phyloP scores from a whole-genome alignment of 345 rosid genomes.

The Triadica sebifera region DNA sequence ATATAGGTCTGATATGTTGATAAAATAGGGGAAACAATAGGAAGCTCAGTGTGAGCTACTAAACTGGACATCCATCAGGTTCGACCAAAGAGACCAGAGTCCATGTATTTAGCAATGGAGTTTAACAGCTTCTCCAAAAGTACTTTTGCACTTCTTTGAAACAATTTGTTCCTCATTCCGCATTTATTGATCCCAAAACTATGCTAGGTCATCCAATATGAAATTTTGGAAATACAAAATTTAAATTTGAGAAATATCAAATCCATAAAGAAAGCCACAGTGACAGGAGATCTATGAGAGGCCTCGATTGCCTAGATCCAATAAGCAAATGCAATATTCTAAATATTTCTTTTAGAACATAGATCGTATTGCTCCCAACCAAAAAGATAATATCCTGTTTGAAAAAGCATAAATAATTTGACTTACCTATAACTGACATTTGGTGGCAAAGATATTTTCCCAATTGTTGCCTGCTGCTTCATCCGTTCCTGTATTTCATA shows the following conservation, averaged over 20 bases:
- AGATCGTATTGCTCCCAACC: neutral
- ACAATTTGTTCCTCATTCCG: neutral
- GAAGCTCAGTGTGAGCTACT: neutral
- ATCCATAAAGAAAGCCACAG: neutral
- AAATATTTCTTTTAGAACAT: neutral
- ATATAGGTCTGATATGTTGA: neutral
- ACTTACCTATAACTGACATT: conserved; percentile 72
- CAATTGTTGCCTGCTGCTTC: conserved; percentile 62
- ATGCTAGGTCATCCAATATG: neutral
- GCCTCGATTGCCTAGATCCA: neutral
- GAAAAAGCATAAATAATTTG: neutral
- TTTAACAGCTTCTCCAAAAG: neutral
- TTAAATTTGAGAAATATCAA: neutral
- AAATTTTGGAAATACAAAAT: neutral
- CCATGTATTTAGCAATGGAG: no score
- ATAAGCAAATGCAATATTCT: neutral
- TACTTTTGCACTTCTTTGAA: neutral
- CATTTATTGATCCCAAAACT: neutral
- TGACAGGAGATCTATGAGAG: neutral
- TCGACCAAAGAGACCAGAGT: no score
- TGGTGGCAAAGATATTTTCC: conserved; percentile 57
- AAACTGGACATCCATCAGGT: neutral
- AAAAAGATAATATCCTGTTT: neutral
- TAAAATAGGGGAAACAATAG: neutral
- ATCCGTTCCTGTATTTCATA: conserved; percentile 76